Conservation (phyloP, 176 grass and related monocot genomes). For the Tillandsia fasciculata region DNA sequence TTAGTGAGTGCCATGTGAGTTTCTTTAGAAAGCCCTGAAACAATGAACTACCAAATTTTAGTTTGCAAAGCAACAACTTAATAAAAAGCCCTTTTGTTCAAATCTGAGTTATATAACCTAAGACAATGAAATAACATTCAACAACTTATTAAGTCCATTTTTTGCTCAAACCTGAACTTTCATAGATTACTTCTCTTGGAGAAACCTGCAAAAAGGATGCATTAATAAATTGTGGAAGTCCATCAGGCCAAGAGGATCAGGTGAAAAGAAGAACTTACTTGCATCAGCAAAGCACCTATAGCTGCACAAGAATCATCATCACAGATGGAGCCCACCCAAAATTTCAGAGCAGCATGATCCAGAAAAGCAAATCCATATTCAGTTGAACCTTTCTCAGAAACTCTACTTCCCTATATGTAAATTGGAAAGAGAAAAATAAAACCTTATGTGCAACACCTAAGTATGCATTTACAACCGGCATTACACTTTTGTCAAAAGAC, state of each 20-base stretch:
- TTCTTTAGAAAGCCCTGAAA: conserved; percentile 77
- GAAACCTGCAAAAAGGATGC: conserved; percentile 52
- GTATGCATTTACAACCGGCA: too few relatives aligned
- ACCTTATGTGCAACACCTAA: not conserved
- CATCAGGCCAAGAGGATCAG: conserved; percentile 13
- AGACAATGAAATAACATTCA: too few relatives aligned
- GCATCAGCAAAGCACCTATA: conserved; percentile 85
- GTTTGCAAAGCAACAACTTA: conserved; percentile 1
- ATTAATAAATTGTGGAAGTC: conserved; percentile 19
- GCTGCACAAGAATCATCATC: conserved; percentile 73
- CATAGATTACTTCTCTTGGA: conserved; percentile 80
- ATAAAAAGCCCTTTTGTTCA: conserved; percentile 12
- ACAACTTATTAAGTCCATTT: not conserved
- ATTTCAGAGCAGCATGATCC: conserved; percentile 75
- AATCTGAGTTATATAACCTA: conserved; percentile 1
- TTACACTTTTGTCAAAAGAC: too few relatives aligned
- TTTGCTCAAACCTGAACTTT: conserved; percentile 65
- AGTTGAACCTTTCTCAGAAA: conserved; percentile 15
- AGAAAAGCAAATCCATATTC: conserved; percentile 94
- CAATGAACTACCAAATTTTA: conserved; percentile 10
- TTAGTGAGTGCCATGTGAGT: conserved; percentile 56
- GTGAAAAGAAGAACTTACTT: conserved; percentile 39
- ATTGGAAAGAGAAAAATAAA: not conserved
- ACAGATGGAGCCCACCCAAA: conserved; percentile 76
- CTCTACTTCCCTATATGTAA: conserved; percentile 17